Evolutionary conservation across 805 yeast genomes (phyloP), one percentile per base, ranked within the genome.

Genomic region (Wickerhamomyces chambardii): DNA sequence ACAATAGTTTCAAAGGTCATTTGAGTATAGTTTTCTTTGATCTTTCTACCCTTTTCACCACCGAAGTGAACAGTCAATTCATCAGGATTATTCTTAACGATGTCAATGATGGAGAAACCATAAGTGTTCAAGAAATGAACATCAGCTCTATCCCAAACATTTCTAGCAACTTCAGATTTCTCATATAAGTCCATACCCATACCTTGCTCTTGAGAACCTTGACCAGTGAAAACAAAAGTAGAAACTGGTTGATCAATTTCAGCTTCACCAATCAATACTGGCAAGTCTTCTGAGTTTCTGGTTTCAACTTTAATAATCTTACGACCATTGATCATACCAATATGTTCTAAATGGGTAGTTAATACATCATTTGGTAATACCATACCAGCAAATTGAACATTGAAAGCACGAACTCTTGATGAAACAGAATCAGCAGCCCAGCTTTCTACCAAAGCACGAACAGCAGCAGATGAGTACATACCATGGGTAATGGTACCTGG

Each of bases 171-270:
- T 22, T 76, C 87, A 34, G 95, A 84, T 29, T 83, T 72, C 46
- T 78, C 79, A 63, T 92, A 92, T 58, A 92, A 74, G 62, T 92
- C 98, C 99, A 92, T 92, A 73, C 99, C 98, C 99, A 92, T 92
- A 60, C 97, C 97, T 70, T 94, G 98, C 64, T 94, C 98, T 66
- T 92, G 99, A 41, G 98, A 90, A 62, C 99, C 99, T 72, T 92
- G 99, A 58, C 98, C 99, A 46, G 99, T 92, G 68, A 94, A 92
- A 39, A 92, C 95, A 59, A 84, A 92, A 16, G 98, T 83, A 30
- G 97, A 84, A 36, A 81, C 83, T 25, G 99, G 98, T 68, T 92
- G 99, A 51, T 92, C 97, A 53, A 94, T 89, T 68, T 92, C 98
- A 37, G 99, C 99, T 68, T 86, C 95, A 66, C 97, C 99, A 36